phyloP scores from a whole-genome alignment of 2,329 filamentous ascomycete genomes.

The Xylariaceae sp. region DNA sequence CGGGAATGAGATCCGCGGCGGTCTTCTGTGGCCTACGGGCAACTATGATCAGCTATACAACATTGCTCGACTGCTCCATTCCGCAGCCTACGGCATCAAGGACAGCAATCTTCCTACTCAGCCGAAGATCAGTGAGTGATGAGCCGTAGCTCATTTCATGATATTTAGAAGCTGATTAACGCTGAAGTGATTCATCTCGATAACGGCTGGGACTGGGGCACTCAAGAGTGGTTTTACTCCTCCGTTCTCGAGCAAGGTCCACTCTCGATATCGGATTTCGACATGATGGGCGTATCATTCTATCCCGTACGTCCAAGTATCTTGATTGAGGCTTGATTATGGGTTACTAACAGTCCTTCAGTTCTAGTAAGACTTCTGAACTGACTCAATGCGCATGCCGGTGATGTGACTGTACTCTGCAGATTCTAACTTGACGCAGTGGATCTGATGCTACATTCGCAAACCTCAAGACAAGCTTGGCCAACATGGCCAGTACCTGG shows the following conservation, averaged over 20 bases:
- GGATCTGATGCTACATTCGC: conserved; percentile 53
- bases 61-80: conserved; percentile 59
- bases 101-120: conserved; percentile 52
- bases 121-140: conserved; percentile 52
- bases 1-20: conserved; percentile 66
- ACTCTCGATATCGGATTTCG: conserved; percentile 53
- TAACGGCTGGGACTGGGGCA: conserved; percentile 67
- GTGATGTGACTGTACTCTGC: background rate
- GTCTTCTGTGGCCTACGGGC: conserved; percentile 63
- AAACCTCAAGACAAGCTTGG: conserved; percentile 49
- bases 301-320: conserved; percentile 51
- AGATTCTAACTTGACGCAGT: conserved; percentile 22
- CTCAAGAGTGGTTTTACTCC: conserved; percentile 62
- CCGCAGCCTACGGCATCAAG: conserved; percentile 59
- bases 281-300: conserved; percentile 67
- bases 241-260: conserved; percentile 15
- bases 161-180: conserved; percentile 1
- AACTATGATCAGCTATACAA: conserved; percentile 50
- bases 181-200: conserved; percentile 60
- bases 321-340: background rate
- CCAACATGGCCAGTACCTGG: conserved; percentile 56
- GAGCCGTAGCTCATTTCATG: too few relatives aligned
- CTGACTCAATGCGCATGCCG: background rate
- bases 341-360: conserved; percentile 1
- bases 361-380: conserved; percentile 18